These are phyloP conservation scores for Ophiocordyceps sinensis DNA, from an alignment of 2,329 filamentous ascomycete species.

Conservation along the genomic window DNA sequence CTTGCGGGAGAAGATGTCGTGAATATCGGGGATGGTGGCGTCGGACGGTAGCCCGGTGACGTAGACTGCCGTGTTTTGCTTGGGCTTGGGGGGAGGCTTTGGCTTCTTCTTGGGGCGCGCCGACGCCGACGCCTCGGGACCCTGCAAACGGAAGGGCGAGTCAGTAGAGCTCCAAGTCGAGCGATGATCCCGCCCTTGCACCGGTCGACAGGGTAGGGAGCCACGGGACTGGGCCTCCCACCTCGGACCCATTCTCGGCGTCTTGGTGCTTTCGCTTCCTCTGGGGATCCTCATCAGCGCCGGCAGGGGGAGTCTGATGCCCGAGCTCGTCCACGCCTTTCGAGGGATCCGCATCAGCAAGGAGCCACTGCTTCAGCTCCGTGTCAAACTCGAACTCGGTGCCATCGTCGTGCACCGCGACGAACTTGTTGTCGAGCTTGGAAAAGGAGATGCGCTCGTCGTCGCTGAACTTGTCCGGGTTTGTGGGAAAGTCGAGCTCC, in stretches of 20 bases:
- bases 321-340: slow-evolving; percentile 21
- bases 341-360: slow-evolving; percentile 30
- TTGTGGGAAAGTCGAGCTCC: slow-evolving; percentile 35
- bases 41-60: slow-evolving; percentile 77
- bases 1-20: slow-evolving; percentile 67
- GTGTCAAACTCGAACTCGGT: slow-evolving; percentile 74
- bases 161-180: no score
- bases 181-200: no score
- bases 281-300: slow-evolving; percentile 9
- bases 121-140: slow-evolving; percentile 17
- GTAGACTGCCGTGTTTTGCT: slow-evolving; percentile 80
- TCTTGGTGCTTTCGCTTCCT: slow-evolving; percentile 29
- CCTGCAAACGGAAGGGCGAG: slow-evolving; percentile 5
- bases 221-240: slow-evolving; percentile 14
- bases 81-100: slow-evolving; percentile 33
- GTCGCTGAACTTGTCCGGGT: slow-evolving; percentile 54
- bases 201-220: no score
- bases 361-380: slow-evolving; percentile 59
- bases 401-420: slow-evolving; percentile 73
- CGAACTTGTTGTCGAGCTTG: slow-evolving; percentile 66
- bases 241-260: slow-evolving; percentile 23
- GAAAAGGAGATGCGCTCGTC: slow-evolving; percentile 81
- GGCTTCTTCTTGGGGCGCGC: slow-evolving; percentile 29
- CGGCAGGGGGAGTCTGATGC: slow-evolving; percentile 10
- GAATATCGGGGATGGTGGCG: slow-evolving; percentile 65